Evolutionary conservation across 768 basidiomycete species (phyloP), one percentile per base, ranked within the genome.

Genomic region (Russula sp.): DNA sequence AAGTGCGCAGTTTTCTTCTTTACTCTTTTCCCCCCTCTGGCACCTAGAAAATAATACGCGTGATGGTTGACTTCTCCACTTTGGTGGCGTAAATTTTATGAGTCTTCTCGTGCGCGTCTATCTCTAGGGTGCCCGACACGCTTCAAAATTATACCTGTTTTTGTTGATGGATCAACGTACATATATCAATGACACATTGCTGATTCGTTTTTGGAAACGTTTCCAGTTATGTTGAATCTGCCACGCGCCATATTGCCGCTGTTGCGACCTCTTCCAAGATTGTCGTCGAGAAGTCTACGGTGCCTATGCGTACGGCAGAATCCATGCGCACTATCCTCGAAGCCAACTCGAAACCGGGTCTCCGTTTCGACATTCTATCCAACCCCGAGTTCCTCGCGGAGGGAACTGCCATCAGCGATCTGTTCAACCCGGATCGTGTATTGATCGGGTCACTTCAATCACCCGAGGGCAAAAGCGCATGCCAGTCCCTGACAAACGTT

Each of bases 381-480:
- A 99, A 99, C 80, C 97, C 97, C 62, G 97, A 99, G 75, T 99
- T 99, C 81, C 83, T 99, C 53, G 97, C 97, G 8, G 97, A 99
- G 78, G 97, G 97, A 68, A 98, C 97, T 40, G 97, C 97, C 60
- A 95, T 99, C 73, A 70, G 63, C 54, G 97, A 99, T 75, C 86
- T 99, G 32, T 84, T 92, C 75, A 76, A 72, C 20, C 97, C 97
- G 20, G 97, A 99, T 78, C 89, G 97, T 66, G 96, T 99, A 66
- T 85, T 99, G 64, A 97, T 99, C 73, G 97, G 97, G 24, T 97
- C 94, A 36, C 87, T 99, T 11, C 88, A 96, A 72, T 92, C 92
- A 1, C 80, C 81, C 9, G 92, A 94, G 74, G 97, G 96, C 71
- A 83, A 83, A 67, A 81, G 79, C 59, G 97, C 97, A 2, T 94